phyloP scores from a whole-genome alignment of 1,284 basidiomycete genomes.

The Leccinum griseonigrum region DNA sequence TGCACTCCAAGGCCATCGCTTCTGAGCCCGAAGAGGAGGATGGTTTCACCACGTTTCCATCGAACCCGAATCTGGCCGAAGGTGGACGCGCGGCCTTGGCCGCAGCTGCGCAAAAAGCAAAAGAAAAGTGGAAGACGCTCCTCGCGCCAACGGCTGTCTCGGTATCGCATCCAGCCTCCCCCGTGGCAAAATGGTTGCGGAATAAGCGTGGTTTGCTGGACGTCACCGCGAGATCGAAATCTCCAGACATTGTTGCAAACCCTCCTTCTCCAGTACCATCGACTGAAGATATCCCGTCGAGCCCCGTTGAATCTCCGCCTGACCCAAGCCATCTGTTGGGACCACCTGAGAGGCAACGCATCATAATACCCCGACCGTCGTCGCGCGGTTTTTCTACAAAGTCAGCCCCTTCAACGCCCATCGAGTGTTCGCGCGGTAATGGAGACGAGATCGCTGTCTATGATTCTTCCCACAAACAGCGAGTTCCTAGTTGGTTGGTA shows the following conservation, averaged over 20 bases:
- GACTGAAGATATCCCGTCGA: slow-evolving; percentile 25
- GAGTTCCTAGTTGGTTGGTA: slow-evolving; percentile 75
- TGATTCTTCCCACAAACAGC: slow-evolving; percentile 73
- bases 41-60: slow-evolving; percentile 32
- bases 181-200: slow-evolving; percentile 32
- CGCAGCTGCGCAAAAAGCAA: slow-evolving; percentile 54
- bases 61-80: slow-evolving; percentile 24
- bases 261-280: slow-evolving; percentile 25
- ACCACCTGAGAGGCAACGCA: slow-evolving; percentile 25
- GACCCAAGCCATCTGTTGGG: slow-evolving; percentile 18
- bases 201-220: slow-evolving; percentile 21
- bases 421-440: slow-evolving; percentile 35
- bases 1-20: slow-evolving; percentile 39
- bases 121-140: slow-evolving; percentile 55
- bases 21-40: slow-evolving; percentile 46
- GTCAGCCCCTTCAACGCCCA: slow-evolving; percentile 37
- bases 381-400: slow-evolving; percentile 34
- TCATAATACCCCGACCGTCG: slow-evolving; percentile 40
- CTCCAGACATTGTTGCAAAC: slow-evolving; percentile 25
- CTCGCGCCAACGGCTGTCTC: slow-evolving; percentile 37
- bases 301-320: slow-evolving; percentile 19
- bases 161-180: slow-evolving; percentile 32
- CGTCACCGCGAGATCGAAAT: slow-evolving; percentile 14
- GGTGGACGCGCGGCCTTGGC: slow-evolving; percentile 42
- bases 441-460: slow-evolving; percentile 62